These are phyloP conservation scores for Sporothrix pseudoabietina DNA, from an alignment of 2,329 filamentous ascomycete species.

Conservation along the genomic window DNA sequence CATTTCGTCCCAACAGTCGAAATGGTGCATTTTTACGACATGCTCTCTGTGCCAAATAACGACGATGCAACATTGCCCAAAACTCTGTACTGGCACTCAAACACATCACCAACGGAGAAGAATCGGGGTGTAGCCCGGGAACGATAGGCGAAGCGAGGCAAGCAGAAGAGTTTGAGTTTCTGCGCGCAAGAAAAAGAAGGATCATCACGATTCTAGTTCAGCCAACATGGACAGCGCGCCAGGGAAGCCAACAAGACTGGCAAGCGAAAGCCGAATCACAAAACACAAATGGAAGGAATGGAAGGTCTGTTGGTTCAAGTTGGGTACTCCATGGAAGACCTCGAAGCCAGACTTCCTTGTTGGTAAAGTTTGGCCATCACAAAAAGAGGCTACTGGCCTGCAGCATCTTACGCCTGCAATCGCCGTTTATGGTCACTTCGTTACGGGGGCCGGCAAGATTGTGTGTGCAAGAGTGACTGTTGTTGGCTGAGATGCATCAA, in stretches of 20 bases:
- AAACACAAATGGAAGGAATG: background rate
- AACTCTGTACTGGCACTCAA: too few species aligned
- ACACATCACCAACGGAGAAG: background rate
- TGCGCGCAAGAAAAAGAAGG: background rate
- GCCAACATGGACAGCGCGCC: background rate
- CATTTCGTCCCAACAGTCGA: background rate
- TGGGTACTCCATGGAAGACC: background rate
- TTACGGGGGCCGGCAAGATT: background rate
- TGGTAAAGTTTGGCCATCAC: background rate
- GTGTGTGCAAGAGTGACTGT: background rate
- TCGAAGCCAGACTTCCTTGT: background rate
- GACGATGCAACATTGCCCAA: background rate
- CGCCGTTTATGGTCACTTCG: background rate
- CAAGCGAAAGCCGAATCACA: background rate
- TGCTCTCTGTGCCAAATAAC: background rate
- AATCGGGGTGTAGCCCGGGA: background rate
- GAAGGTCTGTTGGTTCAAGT: background rate
- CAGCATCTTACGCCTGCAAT: slow-evolving; percentile 2
- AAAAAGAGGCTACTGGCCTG: background rate
- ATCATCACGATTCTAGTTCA: background rate
- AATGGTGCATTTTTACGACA: background rate
- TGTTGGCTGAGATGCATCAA: slow-evolving; percentile 12
- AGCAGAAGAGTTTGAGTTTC: background rate
- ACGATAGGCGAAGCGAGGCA: slow-evolving; percentile 5
- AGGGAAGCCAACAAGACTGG: background rate